phyloP scores from a whole-genome alignment of 1,284 basidiomycete species.

The Pseudomicrostroma phylloplanum region DNA sequence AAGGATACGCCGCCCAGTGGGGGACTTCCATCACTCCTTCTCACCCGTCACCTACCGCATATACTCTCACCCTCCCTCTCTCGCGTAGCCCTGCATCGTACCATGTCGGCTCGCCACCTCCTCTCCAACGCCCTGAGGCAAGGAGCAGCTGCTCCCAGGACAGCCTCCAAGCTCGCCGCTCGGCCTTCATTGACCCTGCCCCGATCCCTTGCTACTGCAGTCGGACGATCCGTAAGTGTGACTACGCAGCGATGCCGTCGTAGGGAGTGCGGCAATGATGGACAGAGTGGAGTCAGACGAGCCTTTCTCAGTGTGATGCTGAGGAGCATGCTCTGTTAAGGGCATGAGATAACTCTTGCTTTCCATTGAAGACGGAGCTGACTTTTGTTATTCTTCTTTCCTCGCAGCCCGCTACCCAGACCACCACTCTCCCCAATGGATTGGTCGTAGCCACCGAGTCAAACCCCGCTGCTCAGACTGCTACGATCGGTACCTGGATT shows the following conservation, averaged over 20 bases:
- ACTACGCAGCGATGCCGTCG: neutral
- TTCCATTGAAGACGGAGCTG: too few relatives aligned
- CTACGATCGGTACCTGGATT: slow-evolving; percentile 98
- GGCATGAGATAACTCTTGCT: too few relatives aligned
- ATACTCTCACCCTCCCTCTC: neutral
- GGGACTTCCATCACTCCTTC: slow-evolving; percentile 1
- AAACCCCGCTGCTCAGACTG: slow-evolving; percentile 88
- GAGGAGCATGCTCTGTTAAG: too few relatives aligned
- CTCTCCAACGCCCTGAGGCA: slow-evolving; percentile 3
- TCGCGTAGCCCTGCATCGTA: neutral
- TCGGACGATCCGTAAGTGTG: slow-evolving; percentile 17
- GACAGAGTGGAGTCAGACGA: too few relatives aligned
- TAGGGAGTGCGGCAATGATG: too few relatives aligned
- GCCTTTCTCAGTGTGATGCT: too few relatives aligned
- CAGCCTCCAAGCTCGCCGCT: neutral
- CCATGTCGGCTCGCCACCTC: slow-evolving; percentile 9
- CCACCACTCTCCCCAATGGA: slow-evolving; percentile 44
- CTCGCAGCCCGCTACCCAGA: slow-evolving; percentile 36
- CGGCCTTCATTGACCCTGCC: neutral
- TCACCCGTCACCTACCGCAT: neutral
- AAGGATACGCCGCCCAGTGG: neutral
- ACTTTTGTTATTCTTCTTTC: neutral
- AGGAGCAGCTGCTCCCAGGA: neutral
- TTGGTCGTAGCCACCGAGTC: slow-evolving; percentile 61
- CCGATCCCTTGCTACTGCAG: slow-evolving; percentile 31